phyloP scores from a whole-genome alignment of 768 basidiomycete genomes.

The Phylloporus sp. region DNA sequence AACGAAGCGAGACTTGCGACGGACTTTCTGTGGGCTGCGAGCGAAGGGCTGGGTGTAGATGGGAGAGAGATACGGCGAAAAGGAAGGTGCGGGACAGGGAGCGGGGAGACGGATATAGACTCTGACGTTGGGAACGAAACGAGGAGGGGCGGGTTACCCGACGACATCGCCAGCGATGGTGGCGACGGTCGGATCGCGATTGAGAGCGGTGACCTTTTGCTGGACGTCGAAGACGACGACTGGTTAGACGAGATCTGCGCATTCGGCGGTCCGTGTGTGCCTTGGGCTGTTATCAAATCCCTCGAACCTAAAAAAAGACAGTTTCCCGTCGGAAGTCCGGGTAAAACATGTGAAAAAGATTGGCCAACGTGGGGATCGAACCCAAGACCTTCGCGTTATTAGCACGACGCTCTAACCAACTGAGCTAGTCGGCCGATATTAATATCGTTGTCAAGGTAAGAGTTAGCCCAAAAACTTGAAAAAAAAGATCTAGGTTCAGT shows the following conservation, averaged over 20 bases:
- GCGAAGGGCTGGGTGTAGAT: conserved; percentile 43
- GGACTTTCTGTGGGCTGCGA: conserved; percentile 50
- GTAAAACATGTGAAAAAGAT: neutral
- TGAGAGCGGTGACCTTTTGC: conserved; percentile 1
- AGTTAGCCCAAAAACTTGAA: too few relatives aligned
- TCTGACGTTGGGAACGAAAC: conserved; percentile 34
- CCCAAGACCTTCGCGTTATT: conserved; percentile 55
- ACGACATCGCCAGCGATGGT: conserved; percentile 21
- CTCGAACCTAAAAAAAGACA: conserved; percentile 15
- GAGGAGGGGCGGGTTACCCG: conserved; percentile 7
- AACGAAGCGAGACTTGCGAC: conserved; percentile 70
- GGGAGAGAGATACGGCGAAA: conserved; percentile 64
- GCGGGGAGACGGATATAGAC: conserved; percentile 20
- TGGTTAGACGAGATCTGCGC: conserved; percentile 2
- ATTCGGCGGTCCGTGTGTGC: conserved; percentile 18
- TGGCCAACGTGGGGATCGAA: conserved; percentile 77
- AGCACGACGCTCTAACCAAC: conserved; percentile 34
- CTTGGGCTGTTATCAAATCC: conserved; percentile 20
- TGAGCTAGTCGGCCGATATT: conserved; percentile 29
- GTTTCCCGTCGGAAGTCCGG: neutral
- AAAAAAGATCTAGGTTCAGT: too few relatives aligned
- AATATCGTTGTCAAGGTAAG: too few relatives aligned
- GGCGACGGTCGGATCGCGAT: conserved; percentile 8
- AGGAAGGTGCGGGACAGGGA: conserved; percentile 49
- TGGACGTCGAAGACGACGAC: neutral